These are phyloP conservation scores for Saccharum hybrid DNA, from an alignment of 202 grass and related monocot species.

Conservation along the genomic window DNA sequence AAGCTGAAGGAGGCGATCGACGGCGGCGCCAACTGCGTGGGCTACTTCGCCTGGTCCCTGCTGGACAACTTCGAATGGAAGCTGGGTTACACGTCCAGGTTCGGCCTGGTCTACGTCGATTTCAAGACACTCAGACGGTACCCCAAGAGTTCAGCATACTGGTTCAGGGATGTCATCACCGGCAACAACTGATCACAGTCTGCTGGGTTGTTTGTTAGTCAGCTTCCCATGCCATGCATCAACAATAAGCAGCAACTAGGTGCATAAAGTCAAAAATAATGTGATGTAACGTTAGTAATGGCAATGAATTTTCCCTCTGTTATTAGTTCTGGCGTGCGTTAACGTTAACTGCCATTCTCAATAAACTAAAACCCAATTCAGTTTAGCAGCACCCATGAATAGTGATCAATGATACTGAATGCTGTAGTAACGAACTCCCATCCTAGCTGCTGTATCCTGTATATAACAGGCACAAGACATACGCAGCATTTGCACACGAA, in stretches of 20 bases:
- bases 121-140: constrained; percentile 52
- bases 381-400: background rate
- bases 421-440: background rate
- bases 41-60: constrained; percentile 72
- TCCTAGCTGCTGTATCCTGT: background rate
- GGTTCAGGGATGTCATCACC: constrained; percentile 54
- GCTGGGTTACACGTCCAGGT: constrained; percentile 63
- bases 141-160: constrained; percentile 57
- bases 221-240: background rate
- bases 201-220: background rate
- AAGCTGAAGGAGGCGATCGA: constrained; percentile 61
- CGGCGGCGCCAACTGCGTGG: constrained; percentile 59
- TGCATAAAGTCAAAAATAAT: background rate
- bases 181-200: constrained; percentile 1
- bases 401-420: background rate
- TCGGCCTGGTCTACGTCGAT: constrained; percentile 66
- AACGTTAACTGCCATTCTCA: too few relatives aligned
- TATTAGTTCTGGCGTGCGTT: too few relatives aligned
- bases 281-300: background rate
- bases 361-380: background rate
- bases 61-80: constrained; percentile 79
- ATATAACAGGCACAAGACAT: background rate
- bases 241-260: background rate
- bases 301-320: too few relatives aligned
- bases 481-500: background rate